phyloP scores from a whole-genome alignment of 169 alveolate genomes.

The Babesia bovis region DNA sequence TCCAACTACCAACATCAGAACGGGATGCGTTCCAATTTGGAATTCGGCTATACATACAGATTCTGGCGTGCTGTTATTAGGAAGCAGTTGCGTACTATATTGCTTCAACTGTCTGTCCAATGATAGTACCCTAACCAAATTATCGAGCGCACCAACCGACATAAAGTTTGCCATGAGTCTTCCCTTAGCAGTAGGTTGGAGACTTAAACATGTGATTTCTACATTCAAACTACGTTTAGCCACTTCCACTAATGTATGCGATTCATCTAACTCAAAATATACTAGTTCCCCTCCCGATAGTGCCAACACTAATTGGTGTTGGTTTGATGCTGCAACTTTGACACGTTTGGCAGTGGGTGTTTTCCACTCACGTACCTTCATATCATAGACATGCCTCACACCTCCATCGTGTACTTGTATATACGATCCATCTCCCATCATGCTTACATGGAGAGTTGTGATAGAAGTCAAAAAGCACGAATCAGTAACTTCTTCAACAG shows the following conservation, averaged over 20 bases:
- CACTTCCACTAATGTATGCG: slow-evolving; percentile 85
- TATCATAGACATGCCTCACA: slow-evolving; percentile 83
- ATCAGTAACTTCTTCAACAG: slow-evolving; percentile 90
- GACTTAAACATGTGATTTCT: slow-evolving; percentile 86
- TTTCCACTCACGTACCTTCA: slow-evolving; percentile 79
- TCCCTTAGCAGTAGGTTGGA: slow-evolving; percentile 89
- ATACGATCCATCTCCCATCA: slow-evolving; percentile 86
- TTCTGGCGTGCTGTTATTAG: slow-evolving; percentile 84
- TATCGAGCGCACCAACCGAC: slow-evolving; percentile 94
- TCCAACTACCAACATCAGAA: slow-evolving; percentile 91
- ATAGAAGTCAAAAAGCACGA: slow-evolving; percentile 83
- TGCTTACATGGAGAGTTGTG: slow-evolving; percentile 83
- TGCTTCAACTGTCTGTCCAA: slow-evolving; percentile 90
- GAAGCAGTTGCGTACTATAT: slow-evolving; percentile 89
- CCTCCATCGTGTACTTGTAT: slow-evolving; percentile 91
- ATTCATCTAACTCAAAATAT: slow-evolving; percentile 91
- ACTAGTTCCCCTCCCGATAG: slow-evolving; percentile 89
- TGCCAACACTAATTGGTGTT: slow-evolving; percentile 89
- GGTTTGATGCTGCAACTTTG: slow-evolving; percentile 88
- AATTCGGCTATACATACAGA: slow-evolving; percentile 65
- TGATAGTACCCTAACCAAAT: slow-evolving; percentile 89
- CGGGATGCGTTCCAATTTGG: slow-evolving; percentile 18
- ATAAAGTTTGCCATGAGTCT: slow-evolving; percentile 90
- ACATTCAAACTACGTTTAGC: slow-evolving; percentile 77
- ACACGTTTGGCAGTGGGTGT: slow-evolving; percentile 84